These are phyloP conservation scores for Plantago elongata DNA, from an alignment of 257 asterid species.

Conservation along the genomic window DNA sequence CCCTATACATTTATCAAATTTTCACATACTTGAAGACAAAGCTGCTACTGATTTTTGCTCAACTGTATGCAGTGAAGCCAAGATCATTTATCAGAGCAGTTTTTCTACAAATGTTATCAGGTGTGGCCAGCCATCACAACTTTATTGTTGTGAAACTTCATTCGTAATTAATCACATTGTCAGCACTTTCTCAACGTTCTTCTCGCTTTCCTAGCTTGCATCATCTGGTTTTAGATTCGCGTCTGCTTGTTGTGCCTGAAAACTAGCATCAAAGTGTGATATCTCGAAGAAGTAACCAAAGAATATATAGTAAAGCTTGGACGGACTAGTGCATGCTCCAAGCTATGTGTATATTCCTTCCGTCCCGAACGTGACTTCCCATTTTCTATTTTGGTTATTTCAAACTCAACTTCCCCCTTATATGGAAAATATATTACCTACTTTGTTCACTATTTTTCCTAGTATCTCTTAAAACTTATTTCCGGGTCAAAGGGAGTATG, in stretches of 20 bases:
- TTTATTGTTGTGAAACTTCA: not conserved
- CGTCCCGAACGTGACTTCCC: too few relatives aligned
- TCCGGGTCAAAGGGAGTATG: too few relatives aligned
- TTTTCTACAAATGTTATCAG: conserved; percentile 64
- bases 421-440: too few relatives aligned
- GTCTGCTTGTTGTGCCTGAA: not conserved
- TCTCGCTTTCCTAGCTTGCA: not conserved
- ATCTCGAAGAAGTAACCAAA: not conserved
- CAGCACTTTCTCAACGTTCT: not conserved
- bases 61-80: conserved; percentile 59
- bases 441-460: too few relatives aligned
- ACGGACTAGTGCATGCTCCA: not conserved
- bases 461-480: too few relatives aligned
- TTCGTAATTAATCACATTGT: not conserved
- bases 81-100: conserved; percentile 53
- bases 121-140: conserved; percentile 31
- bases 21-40: conserved; percentile 4
- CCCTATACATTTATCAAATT: not conserved
- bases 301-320: not conserved
- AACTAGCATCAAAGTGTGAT: not conserved
- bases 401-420: too few relatives aligned
- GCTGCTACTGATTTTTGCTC: conserved; percentile 17
- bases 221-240: not conserved
- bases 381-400: too few relatives aligned
- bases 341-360: not conserved